Conservation (phyloP, 345 rosid genomes). For the Syzygium oleosum region DNA sequence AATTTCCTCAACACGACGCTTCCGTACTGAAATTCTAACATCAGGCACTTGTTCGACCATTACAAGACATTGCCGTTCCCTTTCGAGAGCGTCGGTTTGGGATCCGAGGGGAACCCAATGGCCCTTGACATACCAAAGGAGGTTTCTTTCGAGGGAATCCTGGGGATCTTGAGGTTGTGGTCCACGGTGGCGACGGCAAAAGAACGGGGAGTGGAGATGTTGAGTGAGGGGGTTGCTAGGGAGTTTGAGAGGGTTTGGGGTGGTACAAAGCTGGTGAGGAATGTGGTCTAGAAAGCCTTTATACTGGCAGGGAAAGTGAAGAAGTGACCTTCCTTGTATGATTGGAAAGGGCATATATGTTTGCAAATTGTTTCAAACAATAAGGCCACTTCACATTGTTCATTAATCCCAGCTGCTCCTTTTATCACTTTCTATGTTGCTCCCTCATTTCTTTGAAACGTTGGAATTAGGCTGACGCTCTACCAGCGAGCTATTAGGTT, state of each 20-base stretch:
- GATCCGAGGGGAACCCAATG: conserved; percentile 43
- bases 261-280: conserved; percentile 26
- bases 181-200: conserved; percentile 39
- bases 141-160: conserved; percentile 39
- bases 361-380: neutral
- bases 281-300: conserved; percentile 37
- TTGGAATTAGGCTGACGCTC: neutral
- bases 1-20: conserved; percentile 27
- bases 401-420: neutral
- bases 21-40: conserved; percentile 29
- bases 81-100: conserved; percentile 43
- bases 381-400: neutral
- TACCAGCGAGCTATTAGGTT: neutral
- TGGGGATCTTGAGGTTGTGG: conserved; percentile 37
- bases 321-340: neutral
- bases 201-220: conserved; percentile 47
- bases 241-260: conserved; percentile 60
- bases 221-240: conserved; percentile 29
- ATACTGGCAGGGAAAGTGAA: conserved; percentile 51
- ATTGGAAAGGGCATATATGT: neutral
- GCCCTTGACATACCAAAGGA: conserved; percentile 36
- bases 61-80: conserved; percentile 52
- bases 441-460: neutral
- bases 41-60: conserved; percentile 15
- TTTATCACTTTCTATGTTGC: neutral